Conservation (phyloP, 1,284 basidiomycete species). For the Agroathelia rolfsii region DNA sequence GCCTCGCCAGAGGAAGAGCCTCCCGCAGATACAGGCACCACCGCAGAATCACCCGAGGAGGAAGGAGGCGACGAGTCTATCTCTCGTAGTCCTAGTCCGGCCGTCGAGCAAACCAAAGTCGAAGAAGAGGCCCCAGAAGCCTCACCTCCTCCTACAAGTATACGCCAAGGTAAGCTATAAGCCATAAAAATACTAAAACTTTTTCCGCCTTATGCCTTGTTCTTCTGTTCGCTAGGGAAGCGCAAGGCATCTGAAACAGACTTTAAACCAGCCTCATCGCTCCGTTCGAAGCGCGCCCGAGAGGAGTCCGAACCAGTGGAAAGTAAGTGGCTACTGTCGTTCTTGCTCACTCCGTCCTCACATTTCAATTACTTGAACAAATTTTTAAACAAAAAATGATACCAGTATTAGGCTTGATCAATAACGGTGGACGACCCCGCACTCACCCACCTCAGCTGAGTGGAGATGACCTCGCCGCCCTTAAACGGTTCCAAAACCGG, state of each 20-base stretch:
- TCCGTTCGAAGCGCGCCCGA: constrained; percentile 54
- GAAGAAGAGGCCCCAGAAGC: constrained; percentile 16
- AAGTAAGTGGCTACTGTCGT: constrained; percentile 23
- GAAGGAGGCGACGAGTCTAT: not conserved
- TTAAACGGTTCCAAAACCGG: constrained; percentile 72
- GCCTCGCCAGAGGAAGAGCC: constrained; percentile 19
- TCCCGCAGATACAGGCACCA: constrained; percentile 14
- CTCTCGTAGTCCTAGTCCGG: too few species aligned
- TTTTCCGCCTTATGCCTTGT: not conserved
- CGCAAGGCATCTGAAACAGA: constrained; percentile 49
- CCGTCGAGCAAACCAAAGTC: too few species aligned
- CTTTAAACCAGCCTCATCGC: constrained; percentile 32
- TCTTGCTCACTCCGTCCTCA: too few species aligned
- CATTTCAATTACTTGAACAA: too few species aligned
- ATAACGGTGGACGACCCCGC: constrained; percentile 21
- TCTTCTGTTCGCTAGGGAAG: constrained; percentile 36
- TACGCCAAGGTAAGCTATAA: constrained; percentile 8
- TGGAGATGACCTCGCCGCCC: constrained; percentile 37
- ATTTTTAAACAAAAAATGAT: too few species aligned
- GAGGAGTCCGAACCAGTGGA: constrained; percentile 62
- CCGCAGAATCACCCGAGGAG: constrained; percentile 20
- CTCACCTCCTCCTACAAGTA: constrained; percentile 4
- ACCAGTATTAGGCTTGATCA: too few species aligned
- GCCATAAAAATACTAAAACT: not conserved
- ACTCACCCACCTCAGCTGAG: constrained; percentile 18